Evolutionary conservation across 768 basidiomycete species (phyloP), one percentile per base, ranked within the genome.

Genomic region (Lactarius psammicola): DNA sequence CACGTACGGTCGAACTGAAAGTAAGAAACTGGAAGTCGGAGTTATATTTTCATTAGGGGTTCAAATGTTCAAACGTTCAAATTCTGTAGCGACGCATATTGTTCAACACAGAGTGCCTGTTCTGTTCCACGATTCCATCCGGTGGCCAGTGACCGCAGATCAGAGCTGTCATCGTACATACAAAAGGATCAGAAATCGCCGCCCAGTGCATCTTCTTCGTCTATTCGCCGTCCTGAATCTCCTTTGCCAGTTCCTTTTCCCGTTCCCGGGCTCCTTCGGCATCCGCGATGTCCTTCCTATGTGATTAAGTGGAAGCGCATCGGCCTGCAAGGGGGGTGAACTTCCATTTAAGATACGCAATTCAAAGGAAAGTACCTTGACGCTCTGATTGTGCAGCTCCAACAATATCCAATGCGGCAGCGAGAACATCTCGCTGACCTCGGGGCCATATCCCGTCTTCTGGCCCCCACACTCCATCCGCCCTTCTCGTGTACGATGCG

Each of bases 261-360:
- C 95, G 84, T 75, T 97, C 94, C 11, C 95, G 81, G 0, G 95
- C 94, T 38, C 90, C 93, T 70, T 94, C 92, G n/a, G 94, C 95
- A 31, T 87, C 90, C 44, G 90, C 92, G 33, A 98, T 83, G 75
- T 98, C 95, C 78, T 97, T 97, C 70, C 94, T 82, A 73, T 98
- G 95, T 2, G 95, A 74, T 98, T 95, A 68, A 98, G 82, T 0
- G 97, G 77, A 94, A 99, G 15, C 96, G 88, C 97, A 98, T 99
- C 7, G n/a, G 96, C 95, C 95, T 97, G 62, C 7, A 69, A 59
- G n/a, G 15, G 64, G 30, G 40, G 18, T 58, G 31, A 59, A 64
- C 56, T 59, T 65, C 30, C 51, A 63, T n/a, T 60, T 10, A 23
- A 42, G 59, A 60, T 53, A 33, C 28, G 57, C 13, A 58, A 28